Conservation (phyloP, 2,329 filamentous ascomycete species). For the Alternaria rosae region DNA sequence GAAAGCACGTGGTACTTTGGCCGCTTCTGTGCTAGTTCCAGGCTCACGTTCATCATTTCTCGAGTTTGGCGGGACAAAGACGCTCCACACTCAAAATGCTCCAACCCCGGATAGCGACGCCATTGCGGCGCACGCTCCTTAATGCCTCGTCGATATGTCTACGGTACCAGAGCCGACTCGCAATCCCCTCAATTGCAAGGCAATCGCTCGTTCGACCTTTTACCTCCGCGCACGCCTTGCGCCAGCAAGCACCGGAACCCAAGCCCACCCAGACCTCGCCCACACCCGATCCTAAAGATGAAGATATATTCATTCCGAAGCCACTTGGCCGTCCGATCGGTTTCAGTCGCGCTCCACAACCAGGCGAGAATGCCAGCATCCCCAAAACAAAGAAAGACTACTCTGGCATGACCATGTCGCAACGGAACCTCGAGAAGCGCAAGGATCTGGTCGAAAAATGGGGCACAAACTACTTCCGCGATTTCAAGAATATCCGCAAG, state of each 20-base stretch:
- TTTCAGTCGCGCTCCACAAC: slow-evolving; percentile 73
- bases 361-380: slow-evolving; percentile 82
- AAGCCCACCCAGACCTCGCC: slow-evolving; percentile 14
- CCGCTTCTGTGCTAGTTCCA: slow-evolving; percentile 22
- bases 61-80: slow-evolving; percentile 11
- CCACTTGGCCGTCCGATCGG: slow-evolving; percentile 79
- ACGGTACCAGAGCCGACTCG: slow-evolving; percentile 22
- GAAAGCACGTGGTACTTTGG: slow-evolving; percentile 27
- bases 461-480: slow-evolving; percentile 89
- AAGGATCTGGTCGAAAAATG: slow-evolving; percentile 79
- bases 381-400: slow-evolving; percentile 58
- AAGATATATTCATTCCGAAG: slow-evolving; percentile 57
- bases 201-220: slow-evolving; percentile 29
- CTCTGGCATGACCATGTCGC: slow-evolving; percentile 39
- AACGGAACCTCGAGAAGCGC: slow-evolving; percentile 72
- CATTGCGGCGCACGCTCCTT: slow-evolving; percentile 23
- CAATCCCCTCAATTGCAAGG: slow-evolving; percentile 17
- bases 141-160: slow-evolving; percentile 23
- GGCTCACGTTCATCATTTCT: slow-evolving; percentile 20
- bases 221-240: slow-evolving; percentile 33
- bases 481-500: slow-evolving; percentile 83
- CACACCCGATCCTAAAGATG: slow-evolving; percentile 26
- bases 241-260: slow-evolving; percentile 21
- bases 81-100: slow-evolving; percentile 34
- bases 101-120: slow-evolving; percentile 39